Evolutionary conservation across 768 basidiomycete genomes (phyloP).

Genomic region (Leccinum barrowsii): DNA sequence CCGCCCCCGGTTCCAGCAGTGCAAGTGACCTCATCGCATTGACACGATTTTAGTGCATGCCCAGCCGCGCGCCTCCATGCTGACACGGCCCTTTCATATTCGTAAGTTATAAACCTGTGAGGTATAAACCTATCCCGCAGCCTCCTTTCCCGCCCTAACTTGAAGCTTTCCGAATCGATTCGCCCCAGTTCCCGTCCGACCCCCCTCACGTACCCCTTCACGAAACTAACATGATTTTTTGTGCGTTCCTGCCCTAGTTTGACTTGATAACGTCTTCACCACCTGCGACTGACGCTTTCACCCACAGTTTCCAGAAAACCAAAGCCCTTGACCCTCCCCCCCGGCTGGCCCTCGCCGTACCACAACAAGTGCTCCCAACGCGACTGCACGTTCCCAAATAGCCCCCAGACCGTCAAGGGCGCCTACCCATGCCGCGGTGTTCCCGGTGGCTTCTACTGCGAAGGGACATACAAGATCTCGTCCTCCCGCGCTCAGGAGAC

Average conservation of each 20-base stretch:
- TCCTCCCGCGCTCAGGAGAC: constrained; percentile 34
- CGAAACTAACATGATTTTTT: not conserved
- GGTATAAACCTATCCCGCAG: constrained; percentile 13
- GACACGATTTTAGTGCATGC: constrained; percentile 34
- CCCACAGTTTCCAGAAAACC: constrained; percentile 29
- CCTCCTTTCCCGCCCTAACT: not conserved
- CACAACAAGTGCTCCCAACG: constrained; percentile 36
- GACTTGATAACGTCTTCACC: constrained; percentile 5
- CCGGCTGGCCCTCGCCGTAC: constrained; percentile 35
- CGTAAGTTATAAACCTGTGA: constrained; percentile 21
- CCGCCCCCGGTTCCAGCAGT: constrained; percentile 7
- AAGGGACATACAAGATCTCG: constrained; percentile 33
- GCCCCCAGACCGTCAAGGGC: constrained; percentile 29
- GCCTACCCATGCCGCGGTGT: constrained; percentile 32
- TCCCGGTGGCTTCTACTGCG: constrained; percentile 34
- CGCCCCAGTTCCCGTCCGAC: not conserved
- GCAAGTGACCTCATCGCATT: constrained; percentile 26
- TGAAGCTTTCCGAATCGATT: not conserved
- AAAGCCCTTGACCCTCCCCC: constrained; percentile 26
- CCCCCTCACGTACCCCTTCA: not conserved
- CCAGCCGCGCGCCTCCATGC: constrained; percentile 16
- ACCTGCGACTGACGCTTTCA: not conserved
- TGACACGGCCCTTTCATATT: constrained; percentile 16
- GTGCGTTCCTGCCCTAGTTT: not conserved
- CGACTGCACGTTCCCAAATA: constrained; percentile 32